Percentiles rank a stretch among this genome's conserved stretches.
These are phyloP conservation scores for Mortierella antarctica DNA, from an alignment of 192 early-diverging fungal genomes.

Conservation along the genomic window DNA sequence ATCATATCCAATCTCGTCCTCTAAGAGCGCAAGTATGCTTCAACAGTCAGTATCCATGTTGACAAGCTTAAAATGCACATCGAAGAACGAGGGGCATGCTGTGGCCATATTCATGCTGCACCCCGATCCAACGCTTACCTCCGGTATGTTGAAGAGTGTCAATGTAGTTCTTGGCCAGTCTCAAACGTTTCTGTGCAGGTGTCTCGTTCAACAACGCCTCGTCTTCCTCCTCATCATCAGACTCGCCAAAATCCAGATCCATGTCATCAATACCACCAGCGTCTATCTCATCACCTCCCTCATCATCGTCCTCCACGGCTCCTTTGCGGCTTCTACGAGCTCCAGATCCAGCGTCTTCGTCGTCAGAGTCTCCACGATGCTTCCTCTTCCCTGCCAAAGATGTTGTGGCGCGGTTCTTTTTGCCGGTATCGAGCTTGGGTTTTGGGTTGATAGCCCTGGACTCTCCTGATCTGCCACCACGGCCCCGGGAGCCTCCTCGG, in stretches of 20 bases:
- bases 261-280: conserved; percentile 69
- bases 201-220: conserved; percentile 82
- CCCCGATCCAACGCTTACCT: conserved; percentile 33
- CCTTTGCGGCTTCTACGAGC: conserved; percentile 12
- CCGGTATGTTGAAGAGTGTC: conserved; percentile 76
- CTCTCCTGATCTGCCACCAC: conserved; percentile 14
- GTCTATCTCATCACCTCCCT: conserved; percentile 60
- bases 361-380: conserved; percentile 32
- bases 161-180: conserved; percentile 95
- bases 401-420: conserved; percentile 40
- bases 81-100: no score
- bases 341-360: conserved; percentile 6
- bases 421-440: conserved; percentile 45
- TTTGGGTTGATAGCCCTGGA: conserved; percentile 31
- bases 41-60: conserved; percentile 9
- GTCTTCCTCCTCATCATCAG: conserved; percentile 67
- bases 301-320: conserved; percentile 53
- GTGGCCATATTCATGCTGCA: not conserved
- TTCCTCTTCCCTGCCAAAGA: conserved; percentile 49
- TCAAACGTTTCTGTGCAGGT: conserved; percentile 90
- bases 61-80: not conserved
- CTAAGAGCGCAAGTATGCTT: conserved; percentile 14
- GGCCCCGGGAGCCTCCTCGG: not conserved
- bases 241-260: conserved; percentile 57
- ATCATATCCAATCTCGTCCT: conserved; percentile 82